Evolutionary conservation across 2,329 filamentous ascomycete species (phyloP), one percentile per base, ranked within the genome.

Genomic region (Aspergillus phoenicis): DNA sequence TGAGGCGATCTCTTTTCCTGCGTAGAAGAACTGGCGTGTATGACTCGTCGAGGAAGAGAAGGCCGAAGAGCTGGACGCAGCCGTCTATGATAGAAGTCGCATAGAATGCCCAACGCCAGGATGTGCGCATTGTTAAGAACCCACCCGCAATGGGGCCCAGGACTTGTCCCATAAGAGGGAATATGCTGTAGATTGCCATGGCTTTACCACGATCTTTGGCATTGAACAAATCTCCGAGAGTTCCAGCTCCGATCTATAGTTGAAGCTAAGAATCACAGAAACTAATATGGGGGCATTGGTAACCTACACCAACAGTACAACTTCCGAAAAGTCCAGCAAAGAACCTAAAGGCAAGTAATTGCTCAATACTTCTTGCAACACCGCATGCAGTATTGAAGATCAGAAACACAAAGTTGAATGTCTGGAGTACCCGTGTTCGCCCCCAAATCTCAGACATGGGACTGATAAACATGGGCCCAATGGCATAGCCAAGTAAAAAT

Each of bases 121-220:
- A 59, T 36, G 60, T 54, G 17, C 52, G 52, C 26, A 85, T 75
- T 1, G 85, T 80, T 30, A 89, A 84, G 69, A 86, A 89, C 1
- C 84, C 86, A 17, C 86, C 87, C 1, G 83, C 81, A 2, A 89
- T 84, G 1, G 87, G 87, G 0, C 86, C 87, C 22, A 87, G 13
- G 22, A 51, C 49, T 38, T 30, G 58, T 36, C 28, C 51, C 33
- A 28, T 41, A 20, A 22, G 56, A 28, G n/a, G 58, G 33, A 26
- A 53, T 33, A 17, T 52, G 36, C 22, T 62, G n/a, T 59, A 56
- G 6, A 59, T 17, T 30, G 57, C 57, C 8, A 56, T 33, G 7
- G 41, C 49, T 0, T 59, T 49, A 10, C 60, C 60, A 15, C 60
- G 55, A 36, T 62, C 33, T 4, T 62, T 51, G 15, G 41, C 41